phyloP scores from a whole-genome alignment of 805 yeast genomes.

The Wickerhamomyces strasburgensis region DNA sequence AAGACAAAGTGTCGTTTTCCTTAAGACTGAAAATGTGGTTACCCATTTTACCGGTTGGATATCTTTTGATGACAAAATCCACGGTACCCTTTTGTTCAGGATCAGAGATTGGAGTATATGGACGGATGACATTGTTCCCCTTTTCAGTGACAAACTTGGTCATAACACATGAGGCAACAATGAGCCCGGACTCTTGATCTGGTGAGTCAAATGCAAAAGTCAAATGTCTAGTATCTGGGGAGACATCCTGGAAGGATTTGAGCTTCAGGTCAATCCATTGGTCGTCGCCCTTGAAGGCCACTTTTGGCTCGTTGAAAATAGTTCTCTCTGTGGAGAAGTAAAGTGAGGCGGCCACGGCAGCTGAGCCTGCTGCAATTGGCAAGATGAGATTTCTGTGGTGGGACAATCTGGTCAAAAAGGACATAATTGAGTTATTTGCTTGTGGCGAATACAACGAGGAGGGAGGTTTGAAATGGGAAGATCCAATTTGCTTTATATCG shows the following conservation, averaged over 20 bases:
- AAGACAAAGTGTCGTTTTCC: slow-evolving; percentile 74
- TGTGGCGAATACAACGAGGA: neutral
- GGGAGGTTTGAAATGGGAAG: too few relatives aligned
- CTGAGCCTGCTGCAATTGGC: slow-evolving; percentile 43
- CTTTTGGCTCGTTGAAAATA: slow-evolving; percentile 33
- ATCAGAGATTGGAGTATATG: slow-evolving; percentile 78
- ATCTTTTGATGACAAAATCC: slow-evolving; percentile 78
- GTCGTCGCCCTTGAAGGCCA: slow-evolving; percentile 56
- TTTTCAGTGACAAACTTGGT: slow-evolving; percentile 78
- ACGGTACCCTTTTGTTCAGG: slow-evolving; percentile 65
- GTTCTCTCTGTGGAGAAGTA: slow-evolving; percentile 27
- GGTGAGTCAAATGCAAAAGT: slow-evolving; percentile 62
- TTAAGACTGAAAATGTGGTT: slow-evolving; percentile 65
- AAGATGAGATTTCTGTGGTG: slow-evolving; percentile 16
- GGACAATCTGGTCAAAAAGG: slow-evolving; percentile 24
- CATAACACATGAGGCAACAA: slow-evolving; percentile 72
- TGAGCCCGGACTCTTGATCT: slow-evolving; percentile 70
- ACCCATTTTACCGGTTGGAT: slow-evolving; percentile 81
- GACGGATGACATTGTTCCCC: slow-evolving; percentile 79
- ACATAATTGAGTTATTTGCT: slow-evolving; percentile 14
- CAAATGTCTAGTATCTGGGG: slow-evolving; percentile 62
- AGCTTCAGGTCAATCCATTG: slow-evolving; percentile 69
- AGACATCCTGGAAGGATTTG: slow-evolving; percentile 42
- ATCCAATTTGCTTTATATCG: too few relatives aligned
- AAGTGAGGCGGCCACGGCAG: slow-evolving; percentile 37